Base-by-base conservation (phyloP, 2,329 filamentous ascomycete species). In the Xylaria digitata region DNA sequence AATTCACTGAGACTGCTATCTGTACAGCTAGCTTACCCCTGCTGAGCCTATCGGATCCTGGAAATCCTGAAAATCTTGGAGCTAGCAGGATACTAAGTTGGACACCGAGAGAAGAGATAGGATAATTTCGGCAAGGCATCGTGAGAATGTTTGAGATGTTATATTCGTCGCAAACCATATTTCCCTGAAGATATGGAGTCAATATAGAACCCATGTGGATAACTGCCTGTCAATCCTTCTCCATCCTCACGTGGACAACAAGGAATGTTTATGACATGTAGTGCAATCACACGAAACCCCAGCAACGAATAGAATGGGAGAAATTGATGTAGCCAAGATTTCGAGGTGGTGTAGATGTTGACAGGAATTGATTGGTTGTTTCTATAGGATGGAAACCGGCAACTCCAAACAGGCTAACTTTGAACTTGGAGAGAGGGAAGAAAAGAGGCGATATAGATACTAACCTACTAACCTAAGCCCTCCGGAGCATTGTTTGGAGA, bases 201-300 rank as follows among this genome's bases (percentile, higher is more conserved):
- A n/a, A 15, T 54, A 34, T n/a, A 19, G 23, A 23, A 15, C 11
- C 46, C 46, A 15, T 30, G 45, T n/a, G 40, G 26, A 23, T n/a
- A n/a, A 32, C 43, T 43, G 42, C 30, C 23, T 13, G n/a, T 53
- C 15, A 23, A 53, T 19, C 8, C 15, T 19, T 23, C 15, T 30
- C 23, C 32, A 45, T 50, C 37, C 56, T 52, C 63, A 65, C 63
- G 63, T 65, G 63, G 49, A 1, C 2, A 40, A 23, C 56, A 26
- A n/a, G 50, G 23, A 49, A 50, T 61, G 56, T 48, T 15, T 19
- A 43, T 43, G 23, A 23, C 9, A 45, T 55, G 43, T 61, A 21
- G 43, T 40, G 48, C 26, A 43, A 21, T 11, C 23, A 55, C 30
- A 46, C 43, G 43, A 32, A 42, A 4, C 48, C 42, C 42, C 17